A percentile compares a stretch with the other conserved stretches of the same genome.
These are phyloP conservation scores for Clohesyomyces aquaticus DNA, from an alignment of 495 filamentous ascomycete genomes.

Conservation along the genomic window DNA sequence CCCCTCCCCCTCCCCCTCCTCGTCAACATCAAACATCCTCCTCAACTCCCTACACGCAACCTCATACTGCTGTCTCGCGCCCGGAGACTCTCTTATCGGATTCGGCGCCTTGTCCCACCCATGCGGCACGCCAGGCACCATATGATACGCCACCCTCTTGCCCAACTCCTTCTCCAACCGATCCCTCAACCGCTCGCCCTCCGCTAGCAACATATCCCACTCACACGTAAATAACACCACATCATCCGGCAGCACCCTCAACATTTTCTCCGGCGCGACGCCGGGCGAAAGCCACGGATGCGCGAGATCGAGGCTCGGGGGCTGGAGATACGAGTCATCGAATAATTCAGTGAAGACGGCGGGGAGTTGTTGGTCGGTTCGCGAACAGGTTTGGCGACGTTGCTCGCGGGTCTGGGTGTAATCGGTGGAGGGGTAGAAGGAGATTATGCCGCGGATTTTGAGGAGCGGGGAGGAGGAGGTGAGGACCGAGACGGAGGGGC, in stretches of 20 bases:
- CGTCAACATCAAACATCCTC: slow-evolving; percentile 46
- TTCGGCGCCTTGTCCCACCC: slow-evolving; percentile 89
- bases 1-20: slow-evolving; percentile 14
- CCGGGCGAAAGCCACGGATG: slow-evolving; percentile 69
- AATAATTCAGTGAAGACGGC: slow-evolving; percentile 80
- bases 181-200: slow-evolving; percentile 70
- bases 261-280: slow-evolving; percentile 58
- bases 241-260: slow-evolving; percentile 61
- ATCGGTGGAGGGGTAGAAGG: slow-evolving; percentile 86
- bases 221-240: slow-evolving; percentile 82
- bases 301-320: slow-evolving; percentile 54
- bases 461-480: slow-evolving; percentile 43
- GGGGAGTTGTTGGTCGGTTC: slow-evolving; percentile 74
- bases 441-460: slow-evolving; percentile 61
- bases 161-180: slow-evolving; percentile 60
- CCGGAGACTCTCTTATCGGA: slow-evolving; percentile 62
- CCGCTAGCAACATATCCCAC: slow-evolving; percentile 85
- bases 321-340: slow-evolving; percentile 77
- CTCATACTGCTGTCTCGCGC: slow-evolving; percentile 49
- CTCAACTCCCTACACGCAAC: slow-evolving; percentile 52
- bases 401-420: slow-evolving; percentile 75
- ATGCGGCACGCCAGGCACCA: slow-evolving; percentile 74
- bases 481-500: slow-evolving; percentile 19
- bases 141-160: slow-evolving; percentile 69
- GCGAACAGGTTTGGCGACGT: slow-evolving; percentile 65